A percentile compares a stretch with the other conserved stretches of the same genome.
phyloP scores from a whole-genome alignment of 345 rosid species.

The Chamaenerion angustifolium region DNA sequence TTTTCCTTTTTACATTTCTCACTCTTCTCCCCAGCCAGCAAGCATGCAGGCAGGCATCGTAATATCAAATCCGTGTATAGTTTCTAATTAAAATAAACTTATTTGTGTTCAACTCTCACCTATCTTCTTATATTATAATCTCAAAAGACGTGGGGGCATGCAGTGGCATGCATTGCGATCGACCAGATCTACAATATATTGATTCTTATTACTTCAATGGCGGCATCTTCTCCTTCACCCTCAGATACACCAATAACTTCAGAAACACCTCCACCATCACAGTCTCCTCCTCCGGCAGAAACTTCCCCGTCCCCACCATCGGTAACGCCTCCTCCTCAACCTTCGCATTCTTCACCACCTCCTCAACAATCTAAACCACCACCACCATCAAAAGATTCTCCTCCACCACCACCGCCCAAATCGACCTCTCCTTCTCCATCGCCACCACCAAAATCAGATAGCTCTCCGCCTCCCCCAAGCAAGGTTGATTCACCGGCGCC shows the following conservation, averaged over 20 bases:
- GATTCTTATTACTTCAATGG: neutral
- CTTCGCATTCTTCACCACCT: neutral
- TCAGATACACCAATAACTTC: neutral
- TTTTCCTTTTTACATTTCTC: no score
- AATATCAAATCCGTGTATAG: no score
- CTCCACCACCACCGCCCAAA: neutral
- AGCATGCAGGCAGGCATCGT: no score
- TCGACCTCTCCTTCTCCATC: constrained; percentile 2
- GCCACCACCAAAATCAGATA: neutral
- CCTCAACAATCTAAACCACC: neutral
- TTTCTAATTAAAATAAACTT: no score
- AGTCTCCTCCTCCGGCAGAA: neutral
- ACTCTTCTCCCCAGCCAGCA: no score
- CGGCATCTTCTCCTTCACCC: neutral
- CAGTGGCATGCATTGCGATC: no score
- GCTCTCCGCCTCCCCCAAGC: neutral
- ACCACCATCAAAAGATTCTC: neutral
- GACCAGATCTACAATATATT: no score
- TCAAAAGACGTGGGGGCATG: no score
- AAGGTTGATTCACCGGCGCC: neutral
- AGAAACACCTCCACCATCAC: neutral
- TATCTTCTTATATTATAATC: no score
- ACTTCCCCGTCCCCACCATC: neutral
- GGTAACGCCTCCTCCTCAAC: no score
- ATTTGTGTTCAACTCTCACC: no score